Evolutionary conservation across 768 basidiomycete species (phyloP), one percentile per base, ranked within the genome.

Genomic region (Pleurotus cornucopiae): DNA sequence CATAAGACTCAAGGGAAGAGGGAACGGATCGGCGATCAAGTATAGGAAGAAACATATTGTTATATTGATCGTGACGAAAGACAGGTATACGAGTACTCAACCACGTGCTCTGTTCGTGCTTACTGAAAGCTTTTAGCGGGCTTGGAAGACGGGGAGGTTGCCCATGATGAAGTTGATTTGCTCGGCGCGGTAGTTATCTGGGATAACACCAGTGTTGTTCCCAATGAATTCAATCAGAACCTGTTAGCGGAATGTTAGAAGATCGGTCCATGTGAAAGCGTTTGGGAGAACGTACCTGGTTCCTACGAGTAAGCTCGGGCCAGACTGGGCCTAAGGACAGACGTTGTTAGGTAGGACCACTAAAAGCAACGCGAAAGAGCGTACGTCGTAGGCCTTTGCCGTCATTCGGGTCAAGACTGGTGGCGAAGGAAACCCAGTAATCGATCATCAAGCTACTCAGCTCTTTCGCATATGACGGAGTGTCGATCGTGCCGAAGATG

Each of bases 391-490:
- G 48, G 12, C 76, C 77, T 13, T 61, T 66, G 3, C 73, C 72
- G 49, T 78, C 76, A 51, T 77, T 77, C n/a, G 77, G 76, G 26
- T 72, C 68, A 21, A 78, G 62, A 21, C 71, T 73, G 1, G 71
- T 73, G 1, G 73, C 73, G 53, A 79, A 79, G 0, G 77, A 78
- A 16, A 79, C 62, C 77, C 76, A 78, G 45, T 76, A 77, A 26
- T 78, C 73, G 14, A 69, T 68, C 76, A 77, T 76, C 13, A 60
- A 9, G 3, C 49, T 61, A 44, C 75, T 75, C 1, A 77, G 62
- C 0, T 51, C 44, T 16, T 47, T 56, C 3, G 63, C 64, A 5
- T 66, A 61, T 1, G 63, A 7, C 45, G 62, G 53, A 34, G 56
- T 5, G 49, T 54, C 62, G 7, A 30, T 45, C 0, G 48, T 59